A percentile compares a stretch with the other conserved stretches of the same genome.
Conservation (phyloP, 2,329 filamentous ascomycete species). For the Ilyonectria destructans region DNA sequence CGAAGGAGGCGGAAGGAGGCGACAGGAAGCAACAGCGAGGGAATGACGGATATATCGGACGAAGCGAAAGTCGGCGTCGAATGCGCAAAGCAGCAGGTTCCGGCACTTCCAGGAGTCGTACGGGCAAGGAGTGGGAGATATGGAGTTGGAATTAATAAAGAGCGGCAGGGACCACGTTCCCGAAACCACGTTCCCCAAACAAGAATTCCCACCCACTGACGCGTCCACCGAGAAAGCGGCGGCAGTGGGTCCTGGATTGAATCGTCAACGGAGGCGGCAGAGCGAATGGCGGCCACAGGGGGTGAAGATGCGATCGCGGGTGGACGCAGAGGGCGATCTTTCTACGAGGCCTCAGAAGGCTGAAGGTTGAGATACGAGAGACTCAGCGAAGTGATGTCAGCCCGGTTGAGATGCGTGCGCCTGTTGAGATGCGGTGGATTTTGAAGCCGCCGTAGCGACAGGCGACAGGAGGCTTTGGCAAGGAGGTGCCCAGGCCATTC, state of each 20-base stretch:
- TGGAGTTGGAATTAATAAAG: slow-evolving; percentile 47
- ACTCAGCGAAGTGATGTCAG: slow-evolving; percentile 6
- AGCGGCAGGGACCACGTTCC: slow-evolving; percentile 51
- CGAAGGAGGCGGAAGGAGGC: slow-evolving; percentile 3
- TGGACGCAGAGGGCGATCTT: background rate
- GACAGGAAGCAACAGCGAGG: slow-evolving; percentile 1
- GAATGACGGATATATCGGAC: slow-evolving; percentile 3
- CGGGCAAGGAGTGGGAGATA: slow-evolving; percentile 15
- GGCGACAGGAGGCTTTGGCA: slow-evolving; percentile 10
- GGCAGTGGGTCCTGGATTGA: slow-evolving; percentile 41
- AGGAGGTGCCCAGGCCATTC: slow-evolving; percentile 1
- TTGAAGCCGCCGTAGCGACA: slow-evolving; percentile 5
- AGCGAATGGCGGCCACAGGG: background rate
- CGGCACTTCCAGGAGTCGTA: slow-evolving; percentile 14
- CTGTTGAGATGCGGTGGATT: slow-evolving; percentile 5
- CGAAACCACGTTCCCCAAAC: slow-evolving; percentile 48
- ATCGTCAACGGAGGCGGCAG: slow-evolving; percentile 19
- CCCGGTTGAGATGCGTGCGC: slow-evolving; percentile 2
- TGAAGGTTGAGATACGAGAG: background rate
- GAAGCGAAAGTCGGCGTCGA: slow-evolving; percentile 13
- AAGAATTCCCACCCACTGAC: slow-evolving; percentile 45
- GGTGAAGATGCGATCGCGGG: background rate
- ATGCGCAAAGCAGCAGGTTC: background rate
- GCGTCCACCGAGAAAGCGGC: slow-evolving; percentile 41
- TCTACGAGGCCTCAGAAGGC: background rate